Conservation (phyloP, 73 alveolate genomes). For the Halteria grandinella region DNA sequence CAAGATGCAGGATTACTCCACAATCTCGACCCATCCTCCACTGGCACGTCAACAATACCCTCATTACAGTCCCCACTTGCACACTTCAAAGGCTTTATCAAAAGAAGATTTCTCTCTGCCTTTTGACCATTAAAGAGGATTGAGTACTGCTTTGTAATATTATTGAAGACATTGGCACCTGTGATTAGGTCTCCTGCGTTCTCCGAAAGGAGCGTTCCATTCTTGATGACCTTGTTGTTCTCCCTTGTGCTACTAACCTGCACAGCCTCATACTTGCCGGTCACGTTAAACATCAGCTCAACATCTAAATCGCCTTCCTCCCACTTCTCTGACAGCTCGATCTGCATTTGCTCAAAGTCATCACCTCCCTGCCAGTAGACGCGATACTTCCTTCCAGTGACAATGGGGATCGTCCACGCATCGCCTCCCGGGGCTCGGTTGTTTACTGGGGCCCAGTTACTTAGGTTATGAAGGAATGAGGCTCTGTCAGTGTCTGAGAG, state of each 20-base stretch:
- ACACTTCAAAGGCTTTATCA: slow-evolving; percentile 9
- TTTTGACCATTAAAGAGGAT: not conserved
- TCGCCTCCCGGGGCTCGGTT: too few relatives aligned
- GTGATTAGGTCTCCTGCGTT: not conserved
- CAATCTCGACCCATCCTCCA: not conserved
- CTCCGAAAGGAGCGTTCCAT: not conserved
- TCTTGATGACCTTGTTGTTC: too few relatives aligned
- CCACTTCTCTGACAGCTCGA: slow-evolving; percentile 32
- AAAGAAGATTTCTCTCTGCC: not conserved
- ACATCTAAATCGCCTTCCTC: not conserved
- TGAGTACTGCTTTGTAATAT: not conserved
- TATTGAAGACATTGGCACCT: not conserved
- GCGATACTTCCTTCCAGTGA: slow-evolving; percentile 17
- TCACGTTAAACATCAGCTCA: not conserved
- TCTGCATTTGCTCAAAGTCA: slow-evolving; percentile 13
- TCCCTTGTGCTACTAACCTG: too few relatives aligned
- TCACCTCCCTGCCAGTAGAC: slow-evolving; percentile 29
- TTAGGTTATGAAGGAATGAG: not conserved
- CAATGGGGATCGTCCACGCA: slow-evolving; percentile 42
- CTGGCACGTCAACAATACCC: not conserved
- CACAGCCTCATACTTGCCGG: slow-evolving; percentile 28
- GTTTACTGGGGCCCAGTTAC: too few relatives aligned
- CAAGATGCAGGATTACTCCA: slow-evolving; percentile 45
- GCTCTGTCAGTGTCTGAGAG: not conserved
- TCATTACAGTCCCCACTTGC: not conserved